phyloP scores from a whole-genome alignment of 257 asterid species.

The Catharanthus roseus region DNA sequence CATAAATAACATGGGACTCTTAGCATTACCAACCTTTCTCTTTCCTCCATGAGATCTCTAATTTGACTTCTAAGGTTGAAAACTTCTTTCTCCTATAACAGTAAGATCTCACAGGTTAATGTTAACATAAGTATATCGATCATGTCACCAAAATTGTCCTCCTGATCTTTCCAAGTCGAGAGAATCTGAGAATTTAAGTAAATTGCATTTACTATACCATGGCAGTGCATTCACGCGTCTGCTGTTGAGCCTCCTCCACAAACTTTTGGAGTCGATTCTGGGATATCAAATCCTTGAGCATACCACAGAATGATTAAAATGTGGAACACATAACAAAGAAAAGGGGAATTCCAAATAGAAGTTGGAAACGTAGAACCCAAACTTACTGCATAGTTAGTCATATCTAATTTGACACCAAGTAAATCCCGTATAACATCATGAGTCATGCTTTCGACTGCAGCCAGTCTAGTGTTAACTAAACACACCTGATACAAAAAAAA shows the following conservation, averaged over 20 bases:
- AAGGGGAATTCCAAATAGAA: slow-evolving; percentile 8
- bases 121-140: neutral
- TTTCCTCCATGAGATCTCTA: slow-evolving; percentile 57
- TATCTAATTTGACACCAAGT: slow-evolving; percentile 85
- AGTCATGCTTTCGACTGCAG: slow-evolving; percentile 86
- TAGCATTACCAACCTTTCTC: slow-evolving; percentile 49
- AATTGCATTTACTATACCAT: slow-evolving; percentile 40
- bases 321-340: neutral
- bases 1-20: neutral
- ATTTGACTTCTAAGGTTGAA: slow-evolving; percentile 48
- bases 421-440: slow-evolving; percentile 93
- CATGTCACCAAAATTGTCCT: slow-evolving; percentile 3
- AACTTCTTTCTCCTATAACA: slow-evolving; percentile 56
- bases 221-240: slow-evolving; percentile 39
- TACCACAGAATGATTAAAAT: slow-evolving; percentile 4
- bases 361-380: slow-evolving; percentile 2
- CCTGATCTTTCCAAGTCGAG: neutral
- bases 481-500: slow-evolving; percentile 76
- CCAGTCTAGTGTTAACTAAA: slow-evolving; percentile 66
- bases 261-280: slow-evolving; percentile 71
- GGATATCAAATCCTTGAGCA: slow-evolving; percentile 54
- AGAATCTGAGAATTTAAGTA: slow-evolving; percentile 5
- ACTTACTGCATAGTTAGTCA: slow-evolving; percentile 78
- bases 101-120: slow-evolving; percentile 20
- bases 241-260: slow-evolving; percentile 70